A percentile compares a stretch with the other conserved stretches of the same genome.
These are phyloP conservation scores for Ceratocystis eucalypticola DNA, from an alignment of 2,329 filamentous ascomycete species.

Conservation along the genomic window DNA sequence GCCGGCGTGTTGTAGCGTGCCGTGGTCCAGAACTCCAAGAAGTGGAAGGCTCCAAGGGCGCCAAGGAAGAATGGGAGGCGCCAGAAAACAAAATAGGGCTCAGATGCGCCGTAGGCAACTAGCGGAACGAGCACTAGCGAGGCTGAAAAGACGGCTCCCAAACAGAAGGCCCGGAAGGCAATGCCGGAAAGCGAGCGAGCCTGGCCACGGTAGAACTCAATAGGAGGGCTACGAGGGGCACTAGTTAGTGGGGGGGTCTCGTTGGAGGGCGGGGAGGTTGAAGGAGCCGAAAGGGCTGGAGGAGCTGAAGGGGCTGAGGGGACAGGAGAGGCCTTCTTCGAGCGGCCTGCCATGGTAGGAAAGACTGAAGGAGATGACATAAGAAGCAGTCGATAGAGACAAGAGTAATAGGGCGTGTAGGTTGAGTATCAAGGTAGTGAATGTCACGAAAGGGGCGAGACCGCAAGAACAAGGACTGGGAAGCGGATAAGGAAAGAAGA, in stretches of 20 bases:
- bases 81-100: constrained; percentile 35
- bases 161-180: constrained; percentile 42
- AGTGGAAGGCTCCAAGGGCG: constrained; percentile 72
- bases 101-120: constrained; percentile 22
- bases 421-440: background rate
- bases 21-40: constrained; percentile 89
- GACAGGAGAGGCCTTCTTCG: background rate
- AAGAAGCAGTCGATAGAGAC: too few species aligned
- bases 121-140: constrained; percentile 24
- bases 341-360: too few species aligned
- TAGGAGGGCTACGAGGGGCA: background rate
- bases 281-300: background rate
- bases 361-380: too few species aligned
- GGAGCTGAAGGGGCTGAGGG: too few species aligned
- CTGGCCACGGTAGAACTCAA: constrained; percentile 33
- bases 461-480: too few species aligned
- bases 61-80: constrained; percentile 52
- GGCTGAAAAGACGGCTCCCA: constrained; percentile 35
- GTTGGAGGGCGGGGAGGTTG: background rate
- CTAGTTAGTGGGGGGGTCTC: background rate
- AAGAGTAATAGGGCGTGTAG: too few species aligned
- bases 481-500: background rate
- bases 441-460: background rate
- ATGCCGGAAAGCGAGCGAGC: constrained; percentile 47
- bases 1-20: constrained; percentile 67